Base-by-base conservation (phyloP, 2,329 filamentous ascomycete species). In the Bipolaris sorokiniana region DNA sequence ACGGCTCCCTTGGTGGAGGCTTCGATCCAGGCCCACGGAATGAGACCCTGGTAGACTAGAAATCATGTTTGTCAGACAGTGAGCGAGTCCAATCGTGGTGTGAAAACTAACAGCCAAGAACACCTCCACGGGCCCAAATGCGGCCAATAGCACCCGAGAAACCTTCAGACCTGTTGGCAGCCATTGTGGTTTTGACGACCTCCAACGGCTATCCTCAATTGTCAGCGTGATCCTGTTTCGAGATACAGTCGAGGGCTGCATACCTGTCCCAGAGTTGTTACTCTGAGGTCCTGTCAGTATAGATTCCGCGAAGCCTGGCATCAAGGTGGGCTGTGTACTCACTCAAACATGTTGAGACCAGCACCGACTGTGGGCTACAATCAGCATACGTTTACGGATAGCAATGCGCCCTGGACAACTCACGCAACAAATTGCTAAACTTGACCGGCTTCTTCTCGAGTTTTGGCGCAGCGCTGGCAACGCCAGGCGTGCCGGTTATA, bases 371-470 rank as follows among this genome's bases (percentile, higher is more conserved):
- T 51, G 23, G 54, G 67, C 48, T 67, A 59, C 62, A 15, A 68
- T 73, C 64, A 74, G 74, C 67, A 63, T 46, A 48, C 22, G 33
- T 37, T 48, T 44, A 45, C 42, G 23, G 3, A 26, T 4, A 28
- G 3, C 5, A 2, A 2, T 15, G 13, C 16, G 15, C n/a, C 9
- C 5, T 16, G 9, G 13, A n/a, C 42, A 18, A 82, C 83, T 76
- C 75, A 86, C 83, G 87, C 75, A 99, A 84, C 86, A 99, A 81
- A 83, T 99, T 99, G 84, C 92, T 97, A 86, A 98, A 98, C 88
- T 97, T 98, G 87, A 99, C 87, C 68, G 95, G 95, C 88, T 98
- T 98, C 90, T 98, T 98, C 89, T 97, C 93, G 78, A 96, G 83
- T 79, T 78, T 81, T 78, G 82, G 79, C 77, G 81, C 80, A 34